phyloP scores from a whole-genome alignment of 345 rosid genomes.

The Salix arbutifolia region DNA sequence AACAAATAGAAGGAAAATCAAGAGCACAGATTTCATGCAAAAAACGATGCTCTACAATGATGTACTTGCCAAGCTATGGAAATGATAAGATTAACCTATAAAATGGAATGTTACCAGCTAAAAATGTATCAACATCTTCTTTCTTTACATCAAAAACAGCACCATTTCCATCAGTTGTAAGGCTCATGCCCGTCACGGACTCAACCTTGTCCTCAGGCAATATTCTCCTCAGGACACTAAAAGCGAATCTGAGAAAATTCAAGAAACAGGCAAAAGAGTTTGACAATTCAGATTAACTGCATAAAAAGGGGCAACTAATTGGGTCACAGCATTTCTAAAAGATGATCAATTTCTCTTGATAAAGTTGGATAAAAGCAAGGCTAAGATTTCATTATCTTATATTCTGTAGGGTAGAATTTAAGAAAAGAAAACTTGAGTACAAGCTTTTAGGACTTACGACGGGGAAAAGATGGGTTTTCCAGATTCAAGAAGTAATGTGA shows the following conservation, averaged over 20 bases:
- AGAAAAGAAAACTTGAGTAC: background rate
- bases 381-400: background rate
- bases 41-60: background rate
- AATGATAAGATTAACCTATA: background rate
- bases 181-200: slow-evolving; percentile 59
- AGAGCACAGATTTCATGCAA: background rate
- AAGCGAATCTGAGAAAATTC: slow-evolving; percentile 50
- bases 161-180: slow-evolving; percentile 75
- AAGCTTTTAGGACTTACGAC: slow-evolving; percentile 51
- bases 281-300: background rate
- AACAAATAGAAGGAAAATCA: background rate
- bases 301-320: background rate
- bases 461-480: slow-evolving; percentile 64
- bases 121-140: slow-evolving; percentile 57
- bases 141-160: slow-evolving; percentile 77
- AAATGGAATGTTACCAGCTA: slow-evolving; percentile 38
- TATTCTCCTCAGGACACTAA: slow-evolving; percentile 62
- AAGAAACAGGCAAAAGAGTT: background rate
- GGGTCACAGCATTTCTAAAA: background rate
- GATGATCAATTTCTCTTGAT: background rate
- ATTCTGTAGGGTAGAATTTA: background rate
- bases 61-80: background rate
- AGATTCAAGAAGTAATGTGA: slow-evolving; percentile 66
- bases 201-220: slow-evolving; percentile 96
- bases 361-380: background rate